Conservation (phyloP, 768 basidiomycete genomes). For the Cystobasidium ongulense region DNA sequence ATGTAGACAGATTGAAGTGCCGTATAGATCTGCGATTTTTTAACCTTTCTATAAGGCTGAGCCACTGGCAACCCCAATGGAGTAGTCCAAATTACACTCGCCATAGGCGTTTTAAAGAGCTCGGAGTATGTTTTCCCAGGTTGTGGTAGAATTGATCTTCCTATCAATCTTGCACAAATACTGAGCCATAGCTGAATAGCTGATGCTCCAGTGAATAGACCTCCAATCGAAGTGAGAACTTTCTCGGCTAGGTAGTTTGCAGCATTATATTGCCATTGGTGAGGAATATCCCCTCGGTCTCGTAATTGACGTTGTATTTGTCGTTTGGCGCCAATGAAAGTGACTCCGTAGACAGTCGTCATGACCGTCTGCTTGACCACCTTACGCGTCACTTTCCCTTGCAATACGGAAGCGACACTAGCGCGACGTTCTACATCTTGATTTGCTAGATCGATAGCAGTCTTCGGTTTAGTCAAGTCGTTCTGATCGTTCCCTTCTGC, state of each 20-base stretch:
- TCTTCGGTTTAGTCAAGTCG: neutral
- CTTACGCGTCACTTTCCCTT: conserved; percentile 77
- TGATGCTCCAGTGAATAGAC: conserved; percentile 86
- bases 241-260: conserved; percentile 73
- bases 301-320: conserved; percentile 85
- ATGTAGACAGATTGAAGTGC: conserved; percentile 79
- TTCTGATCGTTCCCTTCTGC: neutral
- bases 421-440: conserved; percentile 44
- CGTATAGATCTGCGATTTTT: conserved; percentile 74
- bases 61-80: conserved; percentile 90
- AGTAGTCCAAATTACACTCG: conserved; percentile 90
- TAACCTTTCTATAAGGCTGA: conserved; percentile 82
- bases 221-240: conserved; percentile 74
- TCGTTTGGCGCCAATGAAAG: conserved; percentile 83
- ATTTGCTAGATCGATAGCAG: neutral
- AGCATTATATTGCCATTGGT: conserved; percentile 64
- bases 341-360: conserved; percentile 99
- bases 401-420: conserved; percentile 55
- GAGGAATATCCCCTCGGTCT: conserved; percentile 62
- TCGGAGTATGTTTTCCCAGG: conserved; percentile 40
- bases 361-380: conserved; percentile 99
- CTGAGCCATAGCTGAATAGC: conserved; percentile 87
- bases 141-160: conserved; percentile 42
- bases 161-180: conserved; percentile 68
- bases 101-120: conserved; percentile 81